These are phyloP conservation scores for Wolfiporia cocos DNA, from an alignment of 1,284 basidiomycete species.

Conservation along the genomic window DNA sequence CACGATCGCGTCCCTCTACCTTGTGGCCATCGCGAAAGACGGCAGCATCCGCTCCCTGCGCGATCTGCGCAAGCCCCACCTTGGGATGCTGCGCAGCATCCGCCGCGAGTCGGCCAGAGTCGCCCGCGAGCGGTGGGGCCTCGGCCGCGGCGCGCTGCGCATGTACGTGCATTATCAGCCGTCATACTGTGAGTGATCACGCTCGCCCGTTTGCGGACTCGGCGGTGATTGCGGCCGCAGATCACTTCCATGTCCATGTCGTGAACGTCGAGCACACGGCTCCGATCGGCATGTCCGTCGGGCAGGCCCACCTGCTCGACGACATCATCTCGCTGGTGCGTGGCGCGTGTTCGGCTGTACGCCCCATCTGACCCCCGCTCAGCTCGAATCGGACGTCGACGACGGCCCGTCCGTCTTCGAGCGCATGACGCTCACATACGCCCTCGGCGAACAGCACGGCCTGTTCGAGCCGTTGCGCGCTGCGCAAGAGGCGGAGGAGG, in stretches of 20 bases:
- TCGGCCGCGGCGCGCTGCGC: conserved; percentile 55
- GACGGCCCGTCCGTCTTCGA: conserved; percentile 49
- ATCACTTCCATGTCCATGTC: conserved; percentile 95
- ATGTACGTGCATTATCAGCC: conserved; percentile 96
- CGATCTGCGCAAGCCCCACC: conserved; percentile 60
- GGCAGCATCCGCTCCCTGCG: conserved; percentile 59
- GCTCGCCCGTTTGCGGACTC: too few species aligned
- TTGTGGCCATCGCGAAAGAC: conserved; percentile 64
- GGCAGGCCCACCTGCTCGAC: conserved; percentile 91
- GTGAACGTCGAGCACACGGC: conserved; percentile 70
- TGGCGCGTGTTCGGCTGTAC: conserved; percentile 5
- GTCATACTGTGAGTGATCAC: conserved; percentile 74
- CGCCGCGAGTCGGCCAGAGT: conserved; percentile 44
- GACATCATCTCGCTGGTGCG: conserved; percentile 81
- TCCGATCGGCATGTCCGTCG: conserved; percentile 72
- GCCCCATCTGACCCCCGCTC: conserved; percentile 3
- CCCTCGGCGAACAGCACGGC: conserved; percentile 76
- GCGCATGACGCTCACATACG: conserved; percentile 77
- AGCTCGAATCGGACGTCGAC: conserved; percentile 57
- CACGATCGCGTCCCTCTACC: conserved; percentile 66
- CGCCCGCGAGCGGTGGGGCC: conserved; percentile 56
- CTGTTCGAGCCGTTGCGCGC: conserved; percentile 45
- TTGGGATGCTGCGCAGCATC: conserved; percentile 69
- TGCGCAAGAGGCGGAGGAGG: too few species aligned
- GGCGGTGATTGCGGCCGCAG: too few species aligned